Evolutionary conservation across 768 basidiomycete genomes (phyloP).

Genomic region (Lactifluus echinatus): DNA sequence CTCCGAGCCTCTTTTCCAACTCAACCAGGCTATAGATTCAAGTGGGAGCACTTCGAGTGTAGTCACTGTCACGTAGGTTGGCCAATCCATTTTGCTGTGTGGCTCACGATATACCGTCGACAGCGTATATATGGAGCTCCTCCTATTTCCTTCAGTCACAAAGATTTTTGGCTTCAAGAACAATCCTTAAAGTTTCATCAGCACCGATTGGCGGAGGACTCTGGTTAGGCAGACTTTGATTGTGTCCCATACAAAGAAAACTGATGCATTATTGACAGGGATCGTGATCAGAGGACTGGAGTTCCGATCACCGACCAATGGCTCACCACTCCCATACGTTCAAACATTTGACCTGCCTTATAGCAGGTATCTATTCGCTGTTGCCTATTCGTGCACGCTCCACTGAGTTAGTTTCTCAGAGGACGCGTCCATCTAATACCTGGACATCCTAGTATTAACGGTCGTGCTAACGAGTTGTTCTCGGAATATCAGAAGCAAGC

Average conservation of each 20-base stretch:
- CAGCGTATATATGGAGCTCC: constrained; percentile 15
- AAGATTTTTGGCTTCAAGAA: constrained; percentile 17
- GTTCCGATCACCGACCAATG: constrained; percentile 6
- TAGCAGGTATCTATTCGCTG: constrained; percentile 10
- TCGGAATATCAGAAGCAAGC: constrained; percentile 61
- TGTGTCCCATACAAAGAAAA: too few relatives aligned
- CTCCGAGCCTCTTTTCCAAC: not conserved
- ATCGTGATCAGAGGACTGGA: constrained; percentile 9
- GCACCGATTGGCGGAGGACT: constrained; percentile 15
- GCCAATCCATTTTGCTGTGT: not conserved
- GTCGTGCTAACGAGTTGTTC: constrained; percentile 49
- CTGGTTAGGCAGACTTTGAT: constrained; percentile 14
- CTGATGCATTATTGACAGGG: constrained; percentile 13
- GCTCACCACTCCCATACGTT: constrained; percentile 24
- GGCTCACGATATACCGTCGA: not conserved
- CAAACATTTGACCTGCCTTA: constrained; percentile 38
- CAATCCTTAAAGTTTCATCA: constrained; percentile 9
- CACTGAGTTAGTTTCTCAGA: constrained; percentile 27
- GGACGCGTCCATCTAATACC: constrained; percentile 56
- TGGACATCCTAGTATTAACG: constrained; percentile 32
- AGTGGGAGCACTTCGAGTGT: constrained; percentile 74
- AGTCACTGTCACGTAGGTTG: constrained; percentile 44
- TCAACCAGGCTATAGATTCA: constrained; percentile 37
- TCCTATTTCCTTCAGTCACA: constrained; percentile 3
- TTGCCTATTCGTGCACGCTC: not conserved